Evolutionary conservation across 208 protist species (phyloP).

Genomic region (Endotrypanum monterogeii): DNA sequence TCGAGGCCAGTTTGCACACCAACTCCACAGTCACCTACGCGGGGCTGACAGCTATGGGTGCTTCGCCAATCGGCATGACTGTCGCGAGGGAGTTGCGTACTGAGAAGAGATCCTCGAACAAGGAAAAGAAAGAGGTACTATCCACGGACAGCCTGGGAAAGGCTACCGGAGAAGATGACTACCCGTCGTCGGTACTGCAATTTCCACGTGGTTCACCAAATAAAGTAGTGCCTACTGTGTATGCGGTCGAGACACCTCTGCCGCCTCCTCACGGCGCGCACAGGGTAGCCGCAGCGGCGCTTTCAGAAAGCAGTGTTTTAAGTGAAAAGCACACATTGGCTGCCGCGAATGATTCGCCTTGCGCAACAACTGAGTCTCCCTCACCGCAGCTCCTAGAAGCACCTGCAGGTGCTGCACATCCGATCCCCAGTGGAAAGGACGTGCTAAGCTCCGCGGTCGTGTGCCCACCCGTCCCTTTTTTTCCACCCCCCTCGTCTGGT

Average conservation of each 20-base stretch:
- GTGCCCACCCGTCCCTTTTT: neutral
- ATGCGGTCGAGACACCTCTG: neutral
- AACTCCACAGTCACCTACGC: neutral
- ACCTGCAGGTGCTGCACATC: neutral
- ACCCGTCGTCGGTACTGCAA: neutral
- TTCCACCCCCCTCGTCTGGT: no score
- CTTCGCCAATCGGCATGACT: neutral
- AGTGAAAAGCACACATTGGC: neutral
- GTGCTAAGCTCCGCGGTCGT: neutral
- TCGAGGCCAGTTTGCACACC: neutral
- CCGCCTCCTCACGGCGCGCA: neutral
- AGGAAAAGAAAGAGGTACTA: neutral
- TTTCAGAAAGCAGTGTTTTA: neutral
- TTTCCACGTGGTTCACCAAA: neutral
- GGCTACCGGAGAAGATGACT: no score
- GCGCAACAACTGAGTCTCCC: neutral
- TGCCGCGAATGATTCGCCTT: neutral
- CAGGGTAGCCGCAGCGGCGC: neutral
- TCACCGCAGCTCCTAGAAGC: neutral
- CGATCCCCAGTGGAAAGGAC: neutral
- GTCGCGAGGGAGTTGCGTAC: neutral
- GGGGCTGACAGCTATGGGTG: neutral
- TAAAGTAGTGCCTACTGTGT: neutral
- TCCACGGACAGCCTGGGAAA: neutral
- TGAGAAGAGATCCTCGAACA: neutral